Base-by-base conservation (phyloP, 352 stramenopile species). In the Globisporangium splendens region DNA sequence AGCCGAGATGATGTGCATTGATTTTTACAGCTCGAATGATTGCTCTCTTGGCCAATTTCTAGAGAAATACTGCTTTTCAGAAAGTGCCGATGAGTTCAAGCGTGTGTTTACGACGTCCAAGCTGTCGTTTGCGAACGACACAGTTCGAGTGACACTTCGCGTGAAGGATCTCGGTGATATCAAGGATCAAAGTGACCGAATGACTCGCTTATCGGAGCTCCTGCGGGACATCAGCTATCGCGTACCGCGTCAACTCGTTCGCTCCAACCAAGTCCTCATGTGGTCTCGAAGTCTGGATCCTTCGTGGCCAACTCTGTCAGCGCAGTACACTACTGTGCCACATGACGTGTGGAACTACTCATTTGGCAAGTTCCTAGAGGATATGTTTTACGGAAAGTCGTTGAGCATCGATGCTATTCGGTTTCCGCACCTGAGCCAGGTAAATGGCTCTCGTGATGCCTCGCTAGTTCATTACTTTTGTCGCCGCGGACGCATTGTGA, bases 1-100 rank as follows among this genome's bases (percentile, higher is more conserved):
- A 60, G 83, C 86, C 21, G 83, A 95, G 49, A 90, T 93, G 78
- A 92, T 93, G 77, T 93, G 83, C 57, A 93, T 95, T 39, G 81
- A 93, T 63, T 95, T 95, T 33, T 94, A 91, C 67, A 91, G 71
- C 57, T 70, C 76, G 8, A 91, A 89, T 46, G 86, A 95, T 59
- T 91, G 83, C 68, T 93, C 84, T 1, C 66, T 95, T 8, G 84
- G 84, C 1, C 80, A 94, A 59, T 95, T 95, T 49, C 46, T 95
- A 31, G 72, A 82, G 20, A 87, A 75, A 33, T 94, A 87, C 48
- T 95, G 86, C 60, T 94, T 95, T 62, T 59, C 72, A 0, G 75
- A 65, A 1, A 88, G 78, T 57, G 77, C 86, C 50, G 51, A 67
- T 8, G 83, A 92, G 50, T 94, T 93, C 55, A 91, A 92, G 50